Base-by-base conservation (phyloP, 2,329 filamentous ascomycete species). In the Fusarium begoniae region DNA sequence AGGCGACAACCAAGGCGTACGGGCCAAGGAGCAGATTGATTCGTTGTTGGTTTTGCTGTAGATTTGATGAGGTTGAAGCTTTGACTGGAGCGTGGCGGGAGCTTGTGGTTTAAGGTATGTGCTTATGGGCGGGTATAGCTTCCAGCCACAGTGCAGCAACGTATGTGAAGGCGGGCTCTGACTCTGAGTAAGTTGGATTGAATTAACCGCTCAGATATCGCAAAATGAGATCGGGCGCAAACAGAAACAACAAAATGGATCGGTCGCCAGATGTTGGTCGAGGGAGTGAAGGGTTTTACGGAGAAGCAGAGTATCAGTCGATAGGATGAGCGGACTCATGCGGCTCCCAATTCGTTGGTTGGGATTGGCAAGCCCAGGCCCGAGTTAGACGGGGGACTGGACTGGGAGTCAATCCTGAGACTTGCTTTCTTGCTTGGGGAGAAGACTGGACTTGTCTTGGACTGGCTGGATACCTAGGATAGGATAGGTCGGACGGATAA, bases 281-380 rank as follows among this genome's bases (percentile, higher is more conserved):
- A 75, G 57, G 66, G 72, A 71, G 74, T 72, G 72, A 78, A 78
- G 69, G 76, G 74, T 73, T 78, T 78, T 78, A 73, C 72, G 57
- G 73, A 69, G 58, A 71, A 60, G 59, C 26, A 63, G 64, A 74
- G 63, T 64, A 78, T 78, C 76, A 78, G 76, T 75, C 76, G 76
- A 78, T 74, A 76, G 74, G 71, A 73, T 59, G 71, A 76, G 72
- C 70, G 72, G 73, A 74, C 70, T 65, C 63, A 69, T 75, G 76
- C 76, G 76, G 76, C 76, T 78, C 76, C 76, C 74, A 78, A 78
- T 78, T 78, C 76, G 75, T 74, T 74, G 62, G 72, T 75, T 73
- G 55, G 51, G 43, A 72, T 64, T 67, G 61, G 24, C 73, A 51
- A 73, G 69, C 61, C 72, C 69, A 75, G 66, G 65, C 69, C 69